Evolutionary conservation across 495 filamentous ascomycete genomes (phyloP).

Genomic region (Extremus antarcticus): DNA sequence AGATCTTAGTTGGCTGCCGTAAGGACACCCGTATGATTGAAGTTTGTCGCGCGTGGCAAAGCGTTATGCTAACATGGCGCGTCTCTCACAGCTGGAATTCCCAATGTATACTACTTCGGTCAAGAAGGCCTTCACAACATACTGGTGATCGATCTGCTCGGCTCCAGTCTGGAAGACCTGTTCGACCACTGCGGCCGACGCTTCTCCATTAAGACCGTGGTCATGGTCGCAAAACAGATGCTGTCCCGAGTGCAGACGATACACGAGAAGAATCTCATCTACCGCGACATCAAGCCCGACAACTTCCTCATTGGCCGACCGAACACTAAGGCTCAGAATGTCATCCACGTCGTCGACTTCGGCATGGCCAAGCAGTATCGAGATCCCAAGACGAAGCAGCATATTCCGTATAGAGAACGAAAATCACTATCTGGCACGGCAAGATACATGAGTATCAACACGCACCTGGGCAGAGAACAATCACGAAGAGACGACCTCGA

Average conservation of each 20-base stretch:
- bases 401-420: constrained; percentile 95
- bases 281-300: constrained; percentile 98
- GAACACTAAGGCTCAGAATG: constrained; percentile 82
- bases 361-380: constrained; percentile 99
- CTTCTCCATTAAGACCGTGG: constrained; percentile 93
- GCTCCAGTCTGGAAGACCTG: constrained; percentile 90
- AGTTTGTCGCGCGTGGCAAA: background rate
- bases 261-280: constrained; percentile 99
- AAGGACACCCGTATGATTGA: constrained; percentile 37
- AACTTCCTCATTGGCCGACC: constrained; percentile 99
- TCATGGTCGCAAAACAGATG: constrained; percentile 99
- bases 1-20: constrained; percentile 98
- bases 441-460: constrained; percentile 99
- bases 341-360: constrained; percentile 98
- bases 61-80: constrained; percentile 3
- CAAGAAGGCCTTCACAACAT: constrained; percentile 99
- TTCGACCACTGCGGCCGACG: constrained; percentile 96
- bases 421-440: constrained; percentile 96
- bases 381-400: constrained; percentile 97
- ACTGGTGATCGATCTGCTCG: constrained; percentile 93
- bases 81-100: constrained; percentile 67
- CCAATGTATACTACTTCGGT: constrained; percentile 99
- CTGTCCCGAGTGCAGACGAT: constrained; percentile 97
- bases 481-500: constrained; percentile 94
- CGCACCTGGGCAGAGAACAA: constrained; percentile 91